These are phyloP conservation scores for Sclerospora graminicola DNA, from an alignment of 352 stramenopile genomes.

Conservation along the genomic window DNA sequence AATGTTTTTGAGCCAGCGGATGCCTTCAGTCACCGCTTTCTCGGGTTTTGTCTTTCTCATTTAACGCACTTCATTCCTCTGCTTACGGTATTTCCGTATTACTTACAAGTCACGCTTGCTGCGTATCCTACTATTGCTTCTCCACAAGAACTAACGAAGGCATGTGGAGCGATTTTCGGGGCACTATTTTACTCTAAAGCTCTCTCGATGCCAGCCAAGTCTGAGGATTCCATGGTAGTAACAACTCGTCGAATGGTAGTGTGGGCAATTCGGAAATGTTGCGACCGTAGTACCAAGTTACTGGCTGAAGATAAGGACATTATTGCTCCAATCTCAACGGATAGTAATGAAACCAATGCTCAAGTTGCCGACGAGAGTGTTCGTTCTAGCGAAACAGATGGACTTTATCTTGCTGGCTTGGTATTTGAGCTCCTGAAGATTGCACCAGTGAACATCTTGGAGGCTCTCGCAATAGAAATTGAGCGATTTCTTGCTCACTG, in stretches of 20 bases:
- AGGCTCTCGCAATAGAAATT: slow-evolving; percentile 25
- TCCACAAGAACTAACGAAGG: slow-evolving; percentile 27
- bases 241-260: slow-evolving; percentile 27
- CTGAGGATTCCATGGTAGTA: slow-evolving; percentile 3
- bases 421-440: slow-evolving; percentile 61
- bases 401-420: slow-evolving; percentile 39
- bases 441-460: slow-evolving; percentile 31
- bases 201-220: slow-evolving; percentile 2
- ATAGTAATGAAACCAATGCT: neutral
- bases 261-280: slow-evolving; percentile 42
- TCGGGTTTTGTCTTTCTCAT: slow-evolving; percentile 37
- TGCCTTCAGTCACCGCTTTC: slow-evolving; percentile 38
- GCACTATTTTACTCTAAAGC: slow-evolving; percentile 34
- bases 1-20: slow-evolving; percentile 41
- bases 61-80: slow-evolving; percentile 35
- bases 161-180: slow-evolving; percentile 39
- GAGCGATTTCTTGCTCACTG: slow-evolving; percentile 25
- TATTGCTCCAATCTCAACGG: neutral
- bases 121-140: slow-evolving; percentile 27
- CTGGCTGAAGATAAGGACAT: slow-evolving; percentile 14
- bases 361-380: slow-evolving; percentile 2
- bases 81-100: slow-evolving; percentile 41
- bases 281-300: slow-evolving; percentile 22
- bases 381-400: slow-evolving; percentile 13
- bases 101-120: slow-evolving; percentile 36